Base-by-base conservation (phyloP, 805 yeast species). In the Jamesozyma piceae region DNA sequence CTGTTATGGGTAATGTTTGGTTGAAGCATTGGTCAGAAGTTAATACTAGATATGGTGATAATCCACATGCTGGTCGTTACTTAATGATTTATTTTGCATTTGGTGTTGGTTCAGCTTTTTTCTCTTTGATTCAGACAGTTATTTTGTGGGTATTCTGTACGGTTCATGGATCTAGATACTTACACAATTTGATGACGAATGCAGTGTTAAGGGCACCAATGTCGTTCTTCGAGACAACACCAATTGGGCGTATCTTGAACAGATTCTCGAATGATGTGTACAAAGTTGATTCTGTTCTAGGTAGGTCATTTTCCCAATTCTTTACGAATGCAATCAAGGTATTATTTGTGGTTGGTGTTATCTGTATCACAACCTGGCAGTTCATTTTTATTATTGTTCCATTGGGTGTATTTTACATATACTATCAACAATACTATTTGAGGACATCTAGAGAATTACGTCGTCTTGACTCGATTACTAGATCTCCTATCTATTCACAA, bases 1-100 rank as follows among this genome's bases (percentile, higher is more conserved):
- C 79, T 44, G 90, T 86, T 39, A 66, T 67, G 36, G 79, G 88
- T 30, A 88, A 81, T 58, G 75, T 90, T 42, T 92, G 99, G 99
- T 75, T 92, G 55, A 92, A 92, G 62, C 86, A 86, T 62, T 92
- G 98, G 98, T 85, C 97, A 11, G 99, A 92, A 60, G 76, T 82
- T 19, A 92, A 90, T 58, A 73, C 89, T 3, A 65, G 62, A 35
- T 58, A 65, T 31, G 90, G 88, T 21, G 65, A 65, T 43, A 90
- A 90, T 59, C 95, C 95, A 2, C 60, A 78, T 45, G 77, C 83
- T n/a, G 67, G 67, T 42, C 75, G 64, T 54, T 92, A 88, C 54
- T 68, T 92, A 50, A 81, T 82, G 17, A 69, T 85, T 42, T 92
- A 90, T 59, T 75, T 83, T 46, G 68, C 72, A 10, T 68, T 90